Percentiles rank a stretch among this genome's conserved stretches.
phyloP scores from a whole-genome alignment of 2,329 filamentous ascomycete species.

The Talaromyces sp. region DNA sequence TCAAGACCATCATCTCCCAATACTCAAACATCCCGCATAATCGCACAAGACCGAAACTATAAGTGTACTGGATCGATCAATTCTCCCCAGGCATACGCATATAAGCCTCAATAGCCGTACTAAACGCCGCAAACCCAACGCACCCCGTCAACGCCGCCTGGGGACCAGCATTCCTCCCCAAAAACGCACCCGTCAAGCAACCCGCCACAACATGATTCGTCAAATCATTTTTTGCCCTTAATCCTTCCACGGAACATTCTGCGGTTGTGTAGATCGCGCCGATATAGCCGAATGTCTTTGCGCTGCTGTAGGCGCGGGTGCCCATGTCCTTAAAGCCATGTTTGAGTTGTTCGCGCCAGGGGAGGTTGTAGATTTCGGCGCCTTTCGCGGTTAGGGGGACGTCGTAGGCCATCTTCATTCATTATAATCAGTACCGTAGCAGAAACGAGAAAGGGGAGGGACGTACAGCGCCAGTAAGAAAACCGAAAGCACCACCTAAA shows the following conservation, averaged over 20 bases:
- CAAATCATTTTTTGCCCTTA: slow-evolving; percentile 88
- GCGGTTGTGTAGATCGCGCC: slow-evolving; percentile 88
- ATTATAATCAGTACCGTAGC: background rate
- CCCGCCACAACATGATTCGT: slow-evolving; percentile 83
- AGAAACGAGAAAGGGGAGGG: background rate
- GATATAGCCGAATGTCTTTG: slow-evolving; percentile 93
- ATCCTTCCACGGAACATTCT: slow-evolving; percentile 91
- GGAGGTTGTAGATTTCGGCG: slow-evolving; percentile 62
- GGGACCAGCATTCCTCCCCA: slow-evolving; percentile 83
- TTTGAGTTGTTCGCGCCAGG: slow-evolving; percentile 78
- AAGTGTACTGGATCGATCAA: slow-evolving; percentile 1
- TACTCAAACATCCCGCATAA: background rate
- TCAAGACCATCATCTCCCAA: background rate
- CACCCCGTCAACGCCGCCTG: slow-evolving; percentile 86
- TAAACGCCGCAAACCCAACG: slow-evolving; percentile 90
- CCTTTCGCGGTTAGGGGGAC: slow-evolving; percentile 69
- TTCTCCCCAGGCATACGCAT: slow-evolving; percentile 70
- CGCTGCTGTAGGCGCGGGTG: slow-evolving; percentile 72
- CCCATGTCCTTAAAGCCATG: slow-evolving; percentile 96
- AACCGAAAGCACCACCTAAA: slow-evolving; percentile 87
- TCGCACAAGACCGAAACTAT: background rate
- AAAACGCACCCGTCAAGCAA: slow-evolving; percentile 83
- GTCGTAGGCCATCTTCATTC: slow-evolving; percentile 88
- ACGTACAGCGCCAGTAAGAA: slow-evolving; percentile 96
- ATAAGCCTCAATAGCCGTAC: slow-evolving; percentile 85